Base-by-base conservation (phyloP, 2,329 filamentous ascomycete species). In the Aureobasidium sp. region DNA sequence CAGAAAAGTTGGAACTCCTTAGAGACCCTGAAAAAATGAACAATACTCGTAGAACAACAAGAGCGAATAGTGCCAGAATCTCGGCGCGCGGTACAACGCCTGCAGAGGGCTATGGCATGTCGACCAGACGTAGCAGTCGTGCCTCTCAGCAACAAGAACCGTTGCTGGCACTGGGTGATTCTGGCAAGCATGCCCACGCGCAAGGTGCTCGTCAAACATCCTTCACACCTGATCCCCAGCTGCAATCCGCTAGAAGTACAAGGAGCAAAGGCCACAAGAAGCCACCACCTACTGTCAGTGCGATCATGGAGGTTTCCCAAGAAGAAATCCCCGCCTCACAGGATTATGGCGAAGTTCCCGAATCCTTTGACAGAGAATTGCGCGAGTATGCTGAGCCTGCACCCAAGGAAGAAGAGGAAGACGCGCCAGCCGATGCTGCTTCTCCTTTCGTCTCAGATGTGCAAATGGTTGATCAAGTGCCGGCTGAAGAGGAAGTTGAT, bases 91-190 rank as follows among this genome's bases (percentile, higher is more conserved):
- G 50, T 30, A 69, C 68, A 36, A 68, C 71, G 5, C 66, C 66
- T 15, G 62, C 59, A 25, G 58, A 63, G 11, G 59, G 63, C 37
- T 59, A 61, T 49, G 63, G 65, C 6, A 63, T 60, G 21, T 66
- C 63, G 9, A 75, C 74, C 42, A 76, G 84, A 65, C 78, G 83
- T 64, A 85, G 79, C 65, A 85, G 82, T 68, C 83, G 85, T 49
- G 77, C 83, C 21, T 84, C 80, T 29, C 75, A 80, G 4, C n/a
- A 32, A 6, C 78, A 81, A 30, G 79, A 81, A 39, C 78, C 82
- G 37, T 78, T 86, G 15, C 73, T 84, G 49, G 82, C 80, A 16
- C 73, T 86, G 48, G 82, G 83, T 3, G 80, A 83, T 65, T 85
- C 83, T 8, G 84, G 84, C 21, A 80, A 76, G 63, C 83, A 86